Percentiles rank a stretch among this genome's conserved stretches.
Conservation (phyloP, 2,329 filamentous ascomycete genomes). For the Monilinia aucupariae region DNA sequence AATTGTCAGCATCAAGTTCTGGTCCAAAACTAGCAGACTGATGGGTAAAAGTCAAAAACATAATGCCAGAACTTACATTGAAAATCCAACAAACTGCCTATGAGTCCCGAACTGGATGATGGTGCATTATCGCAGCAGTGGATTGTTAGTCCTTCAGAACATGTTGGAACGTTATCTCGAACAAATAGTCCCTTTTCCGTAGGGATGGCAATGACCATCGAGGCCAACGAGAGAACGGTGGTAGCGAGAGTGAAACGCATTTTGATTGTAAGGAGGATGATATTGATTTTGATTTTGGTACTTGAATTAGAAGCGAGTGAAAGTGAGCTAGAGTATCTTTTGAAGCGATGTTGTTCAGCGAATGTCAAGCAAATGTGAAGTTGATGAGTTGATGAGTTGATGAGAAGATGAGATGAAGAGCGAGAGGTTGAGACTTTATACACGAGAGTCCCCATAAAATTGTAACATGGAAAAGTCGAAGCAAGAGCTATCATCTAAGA, state of each 20-base stretch:
- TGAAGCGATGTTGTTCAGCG: not conserved
- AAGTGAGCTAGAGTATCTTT: not conserved
- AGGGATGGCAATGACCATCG: constrained; percentile 25
- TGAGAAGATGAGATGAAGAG: not conserved
- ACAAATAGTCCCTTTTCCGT: constrained; percentile 3
- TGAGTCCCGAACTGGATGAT: not conserved
- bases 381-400: not conserved
- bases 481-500: not conserved
- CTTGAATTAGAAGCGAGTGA: not conserved
- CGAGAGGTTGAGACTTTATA: not conserved
- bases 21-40: not conserved
- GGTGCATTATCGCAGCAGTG: constrained; percentile 16
- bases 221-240: constrained; percentile 25
- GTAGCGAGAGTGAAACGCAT: constrained; percentile 30
- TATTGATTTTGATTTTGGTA: constrained; percentile 7
- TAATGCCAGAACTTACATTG: not conserved
- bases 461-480: not conserved
- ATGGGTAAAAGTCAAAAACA: not conserved
- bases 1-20: not conserved
- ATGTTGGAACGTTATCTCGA: constrained; percentile 15
- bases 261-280: constrained; percentile 17
- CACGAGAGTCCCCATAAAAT: not conserved
- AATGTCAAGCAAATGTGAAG: constrained; percentile 10
- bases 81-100: not conserved
- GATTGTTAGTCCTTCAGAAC: constrained; percentile 4